A percentile compares a stretch with the other conserved stretches of the same genome.
Evolutionary conservation across 192 early-diverging fungal species (phyloP).

Genomic region (Entrophospora sp.): DNA sequence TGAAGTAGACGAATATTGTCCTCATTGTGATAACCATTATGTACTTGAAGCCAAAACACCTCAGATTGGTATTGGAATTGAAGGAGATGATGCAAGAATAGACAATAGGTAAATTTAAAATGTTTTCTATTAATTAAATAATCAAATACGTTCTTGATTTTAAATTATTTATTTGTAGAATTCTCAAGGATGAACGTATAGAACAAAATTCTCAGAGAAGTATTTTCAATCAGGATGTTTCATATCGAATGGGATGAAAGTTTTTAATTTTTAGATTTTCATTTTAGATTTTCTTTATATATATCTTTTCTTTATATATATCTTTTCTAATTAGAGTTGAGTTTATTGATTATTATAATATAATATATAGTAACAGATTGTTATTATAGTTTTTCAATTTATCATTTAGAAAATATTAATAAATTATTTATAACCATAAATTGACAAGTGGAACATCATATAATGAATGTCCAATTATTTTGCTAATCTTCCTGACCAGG

Average conservation of each 20-base stretch:
- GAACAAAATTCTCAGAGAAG: slow-evolving; percentile 24
- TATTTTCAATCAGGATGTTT: slow-evolving; percentile 27
- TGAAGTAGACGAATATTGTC: slow-evolving; percentile 95
- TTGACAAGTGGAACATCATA: too few relatives aligned
- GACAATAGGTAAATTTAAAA: slow-evolving; percentile 40
- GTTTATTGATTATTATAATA: too few relatives aligned
- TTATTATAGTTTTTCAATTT: too few relatives aligned
- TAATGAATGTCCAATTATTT: too few relatives aligned
- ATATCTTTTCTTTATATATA: too few relatives aligned
- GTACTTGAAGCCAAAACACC: slow-evolving; percentile 90
- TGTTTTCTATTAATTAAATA: neutral
- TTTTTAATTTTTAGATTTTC: too few relatives aligned
- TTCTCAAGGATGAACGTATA: slow-evolving; percentile 46
- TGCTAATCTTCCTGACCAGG: too few relatives aligned
- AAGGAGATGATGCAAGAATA: slow-evolving; percentile 86
- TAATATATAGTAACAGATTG: too few relatives aligned
- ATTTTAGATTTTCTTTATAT: too few relatives aligned
- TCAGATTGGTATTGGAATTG: slow-evolving; percentile 74
- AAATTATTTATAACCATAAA: too few relatives aligned
- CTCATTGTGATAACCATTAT: slow-evolving; percentile 97
- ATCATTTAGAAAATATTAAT: too few relatives aligned
- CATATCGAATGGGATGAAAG: slow-evolving; percentile 35
- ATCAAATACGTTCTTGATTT: neutral
- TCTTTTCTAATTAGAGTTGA: too few relatives aligned
- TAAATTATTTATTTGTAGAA: neutral